Evolutionary conservation across 805 yeast species (phyloP), one percentile per base, ranked within the genome.

Genomic region (Zygosaccharomyces bailii): DNA sequence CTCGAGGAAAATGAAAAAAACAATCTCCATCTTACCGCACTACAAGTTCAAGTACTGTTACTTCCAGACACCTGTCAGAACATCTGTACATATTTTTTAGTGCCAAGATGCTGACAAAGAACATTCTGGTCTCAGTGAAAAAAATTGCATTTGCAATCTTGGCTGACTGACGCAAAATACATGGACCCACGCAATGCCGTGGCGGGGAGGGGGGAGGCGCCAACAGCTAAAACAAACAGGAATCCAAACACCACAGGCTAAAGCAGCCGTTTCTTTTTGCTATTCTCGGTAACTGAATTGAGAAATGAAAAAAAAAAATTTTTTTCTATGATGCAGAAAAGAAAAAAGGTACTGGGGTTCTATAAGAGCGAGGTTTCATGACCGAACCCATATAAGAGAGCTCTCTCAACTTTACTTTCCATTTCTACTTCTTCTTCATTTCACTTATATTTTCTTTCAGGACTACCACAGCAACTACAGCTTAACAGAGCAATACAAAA

Each of bases 401-500:
- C 14, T 27, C 16, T 27, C 14, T 27, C 31, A 16, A 31, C 25
- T 17, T 36, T 34, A 17, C 19, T 42, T 21, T 24, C n/a, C 24
- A 9, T 10, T 34, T 30, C 20, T 27, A 9, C 24, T 33, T 42
- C 38, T 32, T 32, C 5, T n/a, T 30, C 35, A 27, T 39, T 7
- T 27, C 32, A 32, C 36, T 29, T 34, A 40, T 20, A n/a, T 38
- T 33, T 36, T 9, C 17, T 30, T 21, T 14, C 23, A 21, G 25
- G 18, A 44, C n/a, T 21, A 34, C 44, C 32, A 27, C 32, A 27
- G 44, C 37, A 37, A 35, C 25, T 42, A 35, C 40, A 25, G 20
- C 38, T 33, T 34, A 33, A 19, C 36, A 45, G 39, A 46, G 39
- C 49, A 42, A 42, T 37, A 29, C 37, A 33, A 69, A 57, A 61